A percentile compares a stretch with the other conserved stretches of the same genome.
Evolutionary conservation across 225 moss, liverwort and hornwort genomes (phyloP).

Genomic region (Neckera pumila): DNA sequence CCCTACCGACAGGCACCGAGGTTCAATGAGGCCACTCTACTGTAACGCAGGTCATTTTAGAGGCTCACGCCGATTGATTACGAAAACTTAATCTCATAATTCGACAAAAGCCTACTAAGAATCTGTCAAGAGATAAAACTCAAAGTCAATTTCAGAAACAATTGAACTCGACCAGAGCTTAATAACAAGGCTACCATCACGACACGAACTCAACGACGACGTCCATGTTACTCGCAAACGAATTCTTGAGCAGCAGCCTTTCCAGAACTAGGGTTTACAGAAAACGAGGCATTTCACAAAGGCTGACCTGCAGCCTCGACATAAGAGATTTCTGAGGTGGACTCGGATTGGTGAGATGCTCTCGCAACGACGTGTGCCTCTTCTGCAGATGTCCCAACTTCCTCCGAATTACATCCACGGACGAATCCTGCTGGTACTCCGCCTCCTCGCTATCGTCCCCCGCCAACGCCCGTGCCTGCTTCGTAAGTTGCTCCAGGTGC

Average conservation of each 20-base stretch:
- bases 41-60: neutral
- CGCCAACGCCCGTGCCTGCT: constrained; percentile 67
- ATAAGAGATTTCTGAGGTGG: constrained; percentile 24
- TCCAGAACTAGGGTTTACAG: constrained; percentile 17
- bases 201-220: neutral
- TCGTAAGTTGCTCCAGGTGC: constrained; percentile 82
- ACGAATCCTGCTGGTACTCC: constrained; percentile 14
- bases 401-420: constrained; percentile 41
- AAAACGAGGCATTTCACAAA: neutral
- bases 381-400: constrained; percentile 49
- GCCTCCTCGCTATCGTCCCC: constrained; percentile 51
- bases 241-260: neutral
- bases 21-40: neutral
- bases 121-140: neutral
- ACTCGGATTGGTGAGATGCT: constrained; percentile 36
- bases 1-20: neutral
- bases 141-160: neutral
- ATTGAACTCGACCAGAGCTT: neutral
- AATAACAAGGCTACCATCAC: neutral
- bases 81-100: neutral
- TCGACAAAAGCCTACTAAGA: neutral
- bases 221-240: neutral
- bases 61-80: neutral
- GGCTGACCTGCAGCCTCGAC: constrained; percentile 24
- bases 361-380: constrained; percentile 45